phyloP scores from a whole-genome alignment of 2,329 filamentous ascomycete genomes.

The Sclerotinia minor region DNA sequence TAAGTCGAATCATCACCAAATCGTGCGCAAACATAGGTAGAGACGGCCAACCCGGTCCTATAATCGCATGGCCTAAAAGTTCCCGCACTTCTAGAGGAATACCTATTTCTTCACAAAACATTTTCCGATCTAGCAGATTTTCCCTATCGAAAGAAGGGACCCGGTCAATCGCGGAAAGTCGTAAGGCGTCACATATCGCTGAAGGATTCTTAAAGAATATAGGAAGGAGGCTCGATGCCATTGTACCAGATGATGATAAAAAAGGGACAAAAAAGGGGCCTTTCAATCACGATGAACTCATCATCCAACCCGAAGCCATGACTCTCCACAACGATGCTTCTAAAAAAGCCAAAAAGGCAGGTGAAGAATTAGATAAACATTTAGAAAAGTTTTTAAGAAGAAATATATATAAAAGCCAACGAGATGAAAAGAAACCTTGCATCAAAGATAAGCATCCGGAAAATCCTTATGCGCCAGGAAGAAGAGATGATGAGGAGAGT shows the following conservation, averaged over 20 bases:
- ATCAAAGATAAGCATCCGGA: not conserved
- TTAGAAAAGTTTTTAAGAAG: not conserved
- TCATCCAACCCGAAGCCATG: slow-evolving; percentile 1
- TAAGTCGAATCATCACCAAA: slow-evolving; percentile 2
- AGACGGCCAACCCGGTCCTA: not conserved
- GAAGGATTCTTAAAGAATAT: too few relatives aligned
- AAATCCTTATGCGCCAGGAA: not conserved
- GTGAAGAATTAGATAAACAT: not conserved
- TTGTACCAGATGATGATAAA: not conserved
- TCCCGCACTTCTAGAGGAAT: not conserved
- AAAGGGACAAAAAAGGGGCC: slow-evolving; percentile 1
- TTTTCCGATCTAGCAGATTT: not conserved
- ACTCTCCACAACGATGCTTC: not conserved
- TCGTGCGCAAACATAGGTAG: not conserved
- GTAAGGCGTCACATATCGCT: not conserved
- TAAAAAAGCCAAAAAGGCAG: slow-evolving; percentile 3
- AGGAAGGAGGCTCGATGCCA: too few relatives aligned
- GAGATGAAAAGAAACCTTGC: not conserved
- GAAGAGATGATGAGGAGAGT: slow-evolving; percentile 11
- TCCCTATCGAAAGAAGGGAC: not conserved
- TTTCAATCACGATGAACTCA: not conserved
- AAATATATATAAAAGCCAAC: not conserved
- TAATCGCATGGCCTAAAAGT: not conserved
- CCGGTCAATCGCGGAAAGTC: not conserved
- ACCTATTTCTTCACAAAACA: not conserved